Conservation (phyloP, 495 filamentous ascomycete species). For the Neurospora sp. region DNA sequence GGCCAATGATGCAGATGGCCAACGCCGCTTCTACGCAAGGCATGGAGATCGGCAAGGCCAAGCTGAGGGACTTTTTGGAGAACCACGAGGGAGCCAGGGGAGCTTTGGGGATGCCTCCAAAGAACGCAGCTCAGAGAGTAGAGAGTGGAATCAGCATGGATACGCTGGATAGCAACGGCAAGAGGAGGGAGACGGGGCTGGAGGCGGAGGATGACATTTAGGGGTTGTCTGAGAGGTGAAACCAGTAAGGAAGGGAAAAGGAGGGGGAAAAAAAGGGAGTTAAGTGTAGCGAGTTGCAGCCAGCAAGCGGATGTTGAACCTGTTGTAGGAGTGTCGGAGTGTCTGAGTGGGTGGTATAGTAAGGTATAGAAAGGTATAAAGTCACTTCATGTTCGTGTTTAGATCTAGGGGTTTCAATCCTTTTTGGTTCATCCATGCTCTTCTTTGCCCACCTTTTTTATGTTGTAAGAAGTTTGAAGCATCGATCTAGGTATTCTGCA, state of each 20-base stretch:
- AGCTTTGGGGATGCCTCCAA: conserved; percentile 60
- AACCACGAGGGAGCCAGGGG: conserved; percentile 68
- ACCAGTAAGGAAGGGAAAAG: not conserved
- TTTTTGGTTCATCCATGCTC: not conserved
- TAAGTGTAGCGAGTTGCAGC: not conserved
- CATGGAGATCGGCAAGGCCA: conserved; percentile 78
- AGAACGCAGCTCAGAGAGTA: conserved; percentile 13
- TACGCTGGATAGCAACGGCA: conserved; percentile 50
- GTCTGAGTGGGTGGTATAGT: not conserved
- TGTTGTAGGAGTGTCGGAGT: not conserved
- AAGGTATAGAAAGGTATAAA: not conserved
- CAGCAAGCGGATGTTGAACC: not conserved
- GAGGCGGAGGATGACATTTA: conserved; percentile 35
- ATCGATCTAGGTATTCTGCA: too few species aligned
- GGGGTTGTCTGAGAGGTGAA: not conserved
- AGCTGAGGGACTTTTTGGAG: conserved; percentile 77
- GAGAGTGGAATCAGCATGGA: conserved; percentile 46
- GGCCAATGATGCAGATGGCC: conserved; percentile 88
- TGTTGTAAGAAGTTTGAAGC: too few species aligned
- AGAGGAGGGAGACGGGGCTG: conserved; percentile 31
- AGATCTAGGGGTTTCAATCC: not conserved
- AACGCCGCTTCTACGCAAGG: conserved; percentile 83
- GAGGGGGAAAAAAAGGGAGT: not conserved
- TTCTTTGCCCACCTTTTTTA: too few species aligned
- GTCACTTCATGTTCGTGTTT: not conserved